Percentiles rank a stretch among this genome's conserved stretches.
Conservation (phyloP, 768 basidiomycete species). For the Suillus ampliporus region DNA sequence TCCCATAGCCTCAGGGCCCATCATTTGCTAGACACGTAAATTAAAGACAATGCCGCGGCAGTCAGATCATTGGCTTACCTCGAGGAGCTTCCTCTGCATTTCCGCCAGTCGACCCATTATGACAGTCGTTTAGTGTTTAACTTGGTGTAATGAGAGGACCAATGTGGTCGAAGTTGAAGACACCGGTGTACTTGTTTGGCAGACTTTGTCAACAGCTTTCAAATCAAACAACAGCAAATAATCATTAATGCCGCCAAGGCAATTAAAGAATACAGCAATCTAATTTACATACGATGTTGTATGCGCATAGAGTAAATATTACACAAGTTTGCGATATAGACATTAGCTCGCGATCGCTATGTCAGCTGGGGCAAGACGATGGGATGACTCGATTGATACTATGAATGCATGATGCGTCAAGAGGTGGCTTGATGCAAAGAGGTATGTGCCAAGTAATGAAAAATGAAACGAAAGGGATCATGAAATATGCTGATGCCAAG, state of each 20-base stretch:
- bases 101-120: slow-evolving; percentile 95
- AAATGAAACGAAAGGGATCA: slow-evolving; percentile 17
- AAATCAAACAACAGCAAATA: slow-evolving; percentile 34
- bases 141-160: slow-evolving; percentile 3
- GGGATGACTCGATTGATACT: slow-evolving; percentile 16
- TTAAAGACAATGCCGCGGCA: slow-evolving; percentile 12
- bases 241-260: neutral
- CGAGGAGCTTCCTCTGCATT: slow-evolving; percentile 93
- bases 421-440: slow-evolving; percentile 26
- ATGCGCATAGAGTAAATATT: slow-evolving; percentile 19
- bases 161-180: slow-evolving; percentile 6
- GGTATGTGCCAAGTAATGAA: slow-evolving; percentile 26
- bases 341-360: slow-evolving; percentile 7
- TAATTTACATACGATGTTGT: slow-evolving; percentile 15
- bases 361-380: neutral
- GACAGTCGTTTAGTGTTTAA: slow-evolving; percentile 16
- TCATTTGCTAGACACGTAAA: slow-evolving; percentile 83
- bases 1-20: slow-evolving; percentile 99
- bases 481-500: slow-evolving; percentile 14
- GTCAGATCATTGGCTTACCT: slow-evolving; percentile 53
- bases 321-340: slow-evolving; percentile 9
- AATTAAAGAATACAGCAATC: slow-evolving; percentile 1
- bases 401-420: slow-evolving; percentile 26
- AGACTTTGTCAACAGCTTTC: slow-evolving; percentile 31
- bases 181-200: slow-evolving; percentile 28